Evolutionary conservation across 192 early-diverging fungal species (phyloP).

Genomic region (Coemansia sp.): DNA sequence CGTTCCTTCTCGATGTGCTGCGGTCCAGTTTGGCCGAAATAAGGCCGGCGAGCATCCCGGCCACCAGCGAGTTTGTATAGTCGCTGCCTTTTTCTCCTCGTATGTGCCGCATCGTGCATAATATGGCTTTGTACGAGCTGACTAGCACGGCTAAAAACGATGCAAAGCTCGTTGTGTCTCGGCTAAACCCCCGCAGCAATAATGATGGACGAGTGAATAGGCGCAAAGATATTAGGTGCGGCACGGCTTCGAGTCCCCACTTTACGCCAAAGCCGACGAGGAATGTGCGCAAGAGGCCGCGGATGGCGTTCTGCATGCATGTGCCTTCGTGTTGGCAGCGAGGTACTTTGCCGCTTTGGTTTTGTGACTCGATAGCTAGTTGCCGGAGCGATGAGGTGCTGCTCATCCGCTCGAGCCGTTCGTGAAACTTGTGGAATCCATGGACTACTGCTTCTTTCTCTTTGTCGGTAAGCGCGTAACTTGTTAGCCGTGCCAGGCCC

Average conservation of each 20-base stretch:
- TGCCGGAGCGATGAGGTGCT: conserved; percentile 45
- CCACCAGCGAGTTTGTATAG: conserved; percentile 63
- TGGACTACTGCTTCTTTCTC: conserved; percentile 64
- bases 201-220: conserved; percentile 40
- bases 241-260: conserved; percentile 56
- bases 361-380: conserved; percentile 44
- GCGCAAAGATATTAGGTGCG: conserved; percentile 58
- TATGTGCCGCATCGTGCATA: conserved; percentile 60
- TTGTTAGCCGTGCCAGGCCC: conserved; percentile 59
- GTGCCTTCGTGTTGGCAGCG: conserved; percentile 64
- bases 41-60: conserved; percentile 63
- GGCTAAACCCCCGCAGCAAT: conserved; percentile 33
- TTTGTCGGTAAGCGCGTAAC: conserved; percentile 63
- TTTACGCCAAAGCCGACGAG: conserved; percentile 62
- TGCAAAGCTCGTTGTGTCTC: conserved; percentile 67
- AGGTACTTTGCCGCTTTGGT: neutral
- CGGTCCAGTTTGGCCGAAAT: conserved; percentile 62
- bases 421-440: conserved; percentile 62
- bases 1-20: conserved; percentile 58
- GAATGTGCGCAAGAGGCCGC: conserved; percentile 66
- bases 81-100: conserved; percentile 53
- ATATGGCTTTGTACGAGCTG: conserved; percentile 62
- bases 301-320: conserved; percentile 63
- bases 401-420: conserved; percentile 65
- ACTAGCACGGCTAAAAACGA: conserved; percentile 65